Evolutionary conservation across 2,329 filamentous ascomycete genomes (phyloP).

Genomic region (Colletotrichum sp.): DNA sequence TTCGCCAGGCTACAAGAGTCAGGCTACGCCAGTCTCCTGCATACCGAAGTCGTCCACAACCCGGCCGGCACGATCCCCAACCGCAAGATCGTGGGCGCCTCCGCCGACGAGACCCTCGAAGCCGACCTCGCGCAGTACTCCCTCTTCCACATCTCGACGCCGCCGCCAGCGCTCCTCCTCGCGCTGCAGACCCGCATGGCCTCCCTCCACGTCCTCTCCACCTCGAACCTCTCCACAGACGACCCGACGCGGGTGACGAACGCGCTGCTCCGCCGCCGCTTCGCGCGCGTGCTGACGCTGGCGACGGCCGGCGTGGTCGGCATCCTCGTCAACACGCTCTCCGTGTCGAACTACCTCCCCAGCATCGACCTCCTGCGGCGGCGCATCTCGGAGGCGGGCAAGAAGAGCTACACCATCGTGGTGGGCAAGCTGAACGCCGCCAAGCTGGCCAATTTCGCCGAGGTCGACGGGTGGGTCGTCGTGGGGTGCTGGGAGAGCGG

Average conservation of each 20-base stretch:
- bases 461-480: constrained; percentile 95
- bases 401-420: constrained; percentile 95
- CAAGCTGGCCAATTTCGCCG: constrained; percentile 95
- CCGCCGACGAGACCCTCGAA: constrained; percentile 25
- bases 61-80: constrained; percentile 86
- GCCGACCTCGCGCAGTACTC: constrained; percentile 68
- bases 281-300: constrained; percentile 82
- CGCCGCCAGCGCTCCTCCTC: constrained; percentile 81
- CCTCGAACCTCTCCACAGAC: constrained; percentile 56
- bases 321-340: constrained; percentile 94
- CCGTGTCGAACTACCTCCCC: constrained; percentile 85
- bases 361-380: constrained; percentile 76
- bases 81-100: constrained; percentile 59
- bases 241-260: constrained; percentile 49
- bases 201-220: constrained; percentile 79
- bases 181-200: constrained; percentile 84
- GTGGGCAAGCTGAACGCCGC: constrained; percentile 96
- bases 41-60: constrained; percentile 76
- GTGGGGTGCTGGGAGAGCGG: constrained; percentile 98
- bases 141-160: constrained; percentile 84
- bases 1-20: constrained; percentile 53
- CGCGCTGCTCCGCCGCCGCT: constrained; percentile 77
- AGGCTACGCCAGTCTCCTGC: constrained; percentile 74
- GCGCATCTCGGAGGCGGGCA: constrained; percentile 78
- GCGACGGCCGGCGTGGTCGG: constrained; percentile 85